These are phyloP conservation scores for Trichoderma lentiforme DNA, from an alignment of 2,329 filamentous ascomycete species.

Conservation along the genomic window DNA sequence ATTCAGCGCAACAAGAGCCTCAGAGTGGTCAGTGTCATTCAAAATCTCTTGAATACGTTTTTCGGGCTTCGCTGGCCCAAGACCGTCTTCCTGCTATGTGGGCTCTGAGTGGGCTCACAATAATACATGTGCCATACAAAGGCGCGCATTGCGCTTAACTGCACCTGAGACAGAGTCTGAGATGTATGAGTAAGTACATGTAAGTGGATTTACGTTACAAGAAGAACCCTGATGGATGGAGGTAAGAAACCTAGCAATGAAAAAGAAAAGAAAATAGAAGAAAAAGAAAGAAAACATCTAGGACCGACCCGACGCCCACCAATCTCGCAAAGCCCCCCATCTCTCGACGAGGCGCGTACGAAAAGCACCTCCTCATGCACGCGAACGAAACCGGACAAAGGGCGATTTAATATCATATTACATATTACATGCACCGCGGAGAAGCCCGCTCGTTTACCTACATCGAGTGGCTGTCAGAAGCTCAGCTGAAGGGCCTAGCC, in stretches of 20 bases:
- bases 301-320: background rate
- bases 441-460: background rate
- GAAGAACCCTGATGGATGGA: background rate
- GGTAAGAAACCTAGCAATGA: background rate
- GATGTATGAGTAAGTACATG: background rate
- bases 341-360: slow-evolving; percentile 6
- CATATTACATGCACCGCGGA: background rate
- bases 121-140: background rate
- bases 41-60: background rate
- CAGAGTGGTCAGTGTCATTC: slow-evolving; percentile 8
- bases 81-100: background rate
- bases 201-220: background rate
- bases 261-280: background rate
- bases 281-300: background rate
- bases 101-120: background rate
- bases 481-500: slow-evolving; percentile 2
- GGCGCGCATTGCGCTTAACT: background rate
- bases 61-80: background rate
- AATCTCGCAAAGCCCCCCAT: background rate
- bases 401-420: background rate
- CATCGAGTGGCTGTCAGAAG: background rate
- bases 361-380: background rate
- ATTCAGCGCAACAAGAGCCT: slow-evolving; percentile 3
- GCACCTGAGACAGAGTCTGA: background rate
- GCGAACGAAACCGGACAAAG: background rate